Conservation (phyloP, 495 filamentous ascomycete genomes). For the Hypoxylon crocopeplum region DNA sequence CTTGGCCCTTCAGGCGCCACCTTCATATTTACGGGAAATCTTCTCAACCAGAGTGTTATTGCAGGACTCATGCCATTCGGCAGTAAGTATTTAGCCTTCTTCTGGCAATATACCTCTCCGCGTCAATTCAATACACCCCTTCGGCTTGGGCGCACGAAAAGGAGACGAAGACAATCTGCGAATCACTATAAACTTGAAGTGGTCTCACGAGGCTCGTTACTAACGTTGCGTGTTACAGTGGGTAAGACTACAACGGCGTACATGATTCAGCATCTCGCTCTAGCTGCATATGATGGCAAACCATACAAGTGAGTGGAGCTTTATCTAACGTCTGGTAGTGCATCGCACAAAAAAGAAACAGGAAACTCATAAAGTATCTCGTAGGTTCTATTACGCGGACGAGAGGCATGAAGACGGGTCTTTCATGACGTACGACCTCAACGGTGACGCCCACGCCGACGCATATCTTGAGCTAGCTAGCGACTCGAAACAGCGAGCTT, state of each 20-base stretch:
- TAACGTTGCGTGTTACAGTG: conserved; percentile 12
- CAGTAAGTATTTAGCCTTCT: conserved; percentile 12
- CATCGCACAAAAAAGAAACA: no score
- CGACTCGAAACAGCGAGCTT: conserved; percentile 38
- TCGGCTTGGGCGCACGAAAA: no score
- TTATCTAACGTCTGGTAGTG: background rate
- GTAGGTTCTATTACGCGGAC: conserved; percentile 52
- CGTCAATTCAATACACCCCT: no score
- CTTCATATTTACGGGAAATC: conserved; percentile 54
- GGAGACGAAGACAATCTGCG: no score
- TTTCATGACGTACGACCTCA: conserved; percentile 33
- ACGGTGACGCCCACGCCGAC: conserved; percentile 43
- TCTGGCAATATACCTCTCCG: no score
- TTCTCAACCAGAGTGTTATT: conserved; percentile 37
- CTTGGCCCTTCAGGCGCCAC: conserved; percentile 34
- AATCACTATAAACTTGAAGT: no score
- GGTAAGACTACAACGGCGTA: conserved; percentile 47
- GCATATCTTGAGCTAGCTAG: conserved; percentile 44
- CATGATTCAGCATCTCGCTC: conserved; percentile 42
- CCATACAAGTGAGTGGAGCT: conserved; percentile 44
- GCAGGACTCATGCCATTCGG: conserved; percentile 41
- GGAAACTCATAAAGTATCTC: no score
- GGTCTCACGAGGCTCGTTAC: background rate
- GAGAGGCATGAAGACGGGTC: conserved; percentile 46
- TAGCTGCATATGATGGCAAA: conserved; percentile 32